Percentiles rank a stretch among this genome's conserved stretches.
Evolutionary conservation across 306 rosid genomes (phyloP).

Genomic region (Pueraria montana): DNA sequence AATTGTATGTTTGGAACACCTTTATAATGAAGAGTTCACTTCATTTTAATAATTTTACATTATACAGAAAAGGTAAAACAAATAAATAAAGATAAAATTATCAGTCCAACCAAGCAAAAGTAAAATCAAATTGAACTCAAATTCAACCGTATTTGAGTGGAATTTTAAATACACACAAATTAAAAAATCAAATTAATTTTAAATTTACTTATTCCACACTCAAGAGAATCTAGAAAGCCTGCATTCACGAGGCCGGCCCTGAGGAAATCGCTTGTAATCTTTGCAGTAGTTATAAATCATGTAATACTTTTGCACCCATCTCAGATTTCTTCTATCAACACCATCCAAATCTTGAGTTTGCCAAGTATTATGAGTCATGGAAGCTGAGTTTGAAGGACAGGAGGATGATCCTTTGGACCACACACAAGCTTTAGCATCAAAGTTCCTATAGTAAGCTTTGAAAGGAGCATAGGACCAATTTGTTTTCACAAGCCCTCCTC

Average conservation of each 20-base stretch:
- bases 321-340: slow-evolving; percentile 33
- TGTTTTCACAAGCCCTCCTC: slow-evolving; percentile 54
- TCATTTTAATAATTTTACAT: background rate
- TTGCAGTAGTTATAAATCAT: slow-evolving; percentile 48
- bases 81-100: background rate
- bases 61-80: background rate
- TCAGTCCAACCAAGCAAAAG: background rate
- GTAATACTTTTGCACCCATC: slow-evolving; percentile 43
- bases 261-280: slow-evolving; percentile 47
- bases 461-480: slow-evolving; percentile 58
- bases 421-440: slow-evolving; percentile 50
- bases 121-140: background rate
- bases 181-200: background rate
- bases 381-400: slow-evolving; percentile 8
- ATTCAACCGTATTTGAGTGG: slow-evolving; percentile 5
- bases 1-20: background rate
- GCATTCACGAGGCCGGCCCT: slow-evolving; percentile 48
- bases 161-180: background rate
- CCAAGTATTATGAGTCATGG: background rate
- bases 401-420: slow-evolving; percentile 38
- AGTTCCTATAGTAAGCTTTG: slow-evolving; percentile 48
- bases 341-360: slow-evolving; percentile 19
- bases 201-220: background rate
- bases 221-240: slow-evolving; percentile 38
- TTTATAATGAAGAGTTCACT: background rate